Base-by-base conservation (phyloP, 306 rosid genomes). In the Macrotyloma uniflorum region DNA sequence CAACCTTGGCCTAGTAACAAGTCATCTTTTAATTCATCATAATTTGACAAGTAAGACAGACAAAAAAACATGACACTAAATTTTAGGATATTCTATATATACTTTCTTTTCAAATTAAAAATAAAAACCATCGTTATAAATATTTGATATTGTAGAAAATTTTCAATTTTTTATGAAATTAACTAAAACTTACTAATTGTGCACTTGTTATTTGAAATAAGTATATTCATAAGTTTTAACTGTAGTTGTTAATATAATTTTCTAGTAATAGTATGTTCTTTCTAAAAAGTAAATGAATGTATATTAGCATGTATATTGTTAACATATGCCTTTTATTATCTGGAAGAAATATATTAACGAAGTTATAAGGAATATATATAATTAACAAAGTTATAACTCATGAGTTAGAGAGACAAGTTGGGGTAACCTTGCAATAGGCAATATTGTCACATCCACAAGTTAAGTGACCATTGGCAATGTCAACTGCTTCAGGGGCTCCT, bases 401-500 rank as follows among this genome's bases (percentile, higher is more conserved):
- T n/a, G n/a, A n/a, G n/a, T n/a, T n/a, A 26, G 65, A 14, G 36
- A 58, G 66, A 15, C 0, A 30, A 61, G 23, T 30, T 61, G 5
- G 7, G n/a, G 12, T 53, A 46, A 93, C 98, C 98, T 89, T 93
- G 98, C 98, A 93, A 80, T 86, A 93, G 75, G 91, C 87, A 70
- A 93, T 89, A 84, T 70, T 88, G 73, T 81, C 91, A 76, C 98
- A 93, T 9, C 98, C 98, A 57, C 98, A 91, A 58, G 91, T 91
- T 72, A 91, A 84, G 64, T 93, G 96, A 36, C 98, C 98, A 40
- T 89, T 93, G 32, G 96, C 91, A 80, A 68, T 74, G 70, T 93
- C 94, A 67, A 90, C 94, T 3, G 91, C 94, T 83, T 93, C 93
- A 16, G 94, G 82, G 67, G 94, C 94, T 66, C 98, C 98, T 54